These are phyloP conservation scores for Saccharomycopsis sp. DNA, from an alignment of 805 yeast genomes.

Conservation along the genomic window DNA sequence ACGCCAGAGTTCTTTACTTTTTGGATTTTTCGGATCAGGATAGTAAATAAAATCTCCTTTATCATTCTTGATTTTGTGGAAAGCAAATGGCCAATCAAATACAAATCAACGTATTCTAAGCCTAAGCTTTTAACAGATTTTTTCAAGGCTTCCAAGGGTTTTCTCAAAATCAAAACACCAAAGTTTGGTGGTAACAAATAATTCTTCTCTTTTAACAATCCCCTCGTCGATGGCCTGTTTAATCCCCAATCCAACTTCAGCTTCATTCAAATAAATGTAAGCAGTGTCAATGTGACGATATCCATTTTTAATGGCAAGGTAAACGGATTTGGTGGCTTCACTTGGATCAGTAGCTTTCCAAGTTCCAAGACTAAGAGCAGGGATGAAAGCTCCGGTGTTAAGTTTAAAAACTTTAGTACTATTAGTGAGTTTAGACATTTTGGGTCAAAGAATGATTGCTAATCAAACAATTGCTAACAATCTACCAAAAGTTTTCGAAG, in stretches of 20 bases:
- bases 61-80: conserved; percentile 40
- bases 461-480: too few species aligned
- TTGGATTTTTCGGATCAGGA: too few species aligned
- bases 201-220: conserved; percentile 37
- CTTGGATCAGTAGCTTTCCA: conserved; percentile 33
- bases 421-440: too few species aligned
- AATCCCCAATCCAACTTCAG: conserved; percentile 51
- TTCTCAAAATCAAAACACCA: too few species aligned
- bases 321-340: conserved; percentile 30
- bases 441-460: too few species aligned
- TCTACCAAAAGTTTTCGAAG: too few species aligned
- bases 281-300: conserved; percentile 74
- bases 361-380: conserved; percentile 48
- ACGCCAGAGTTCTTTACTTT: too few species aligned
- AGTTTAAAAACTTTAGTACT: too few species aligned
- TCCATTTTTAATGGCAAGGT: conserved; percentile 50
- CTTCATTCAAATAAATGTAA: conserved; percentile 50
- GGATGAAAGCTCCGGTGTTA: too few species aligned
- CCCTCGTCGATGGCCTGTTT: conserved; percentile 38
- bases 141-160: conserved; percentile 49
- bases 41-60: not conserved
- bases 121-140: conserved; percentile 58
- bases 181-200: conserved; percentile 58
- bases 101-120: conserved; percentile 72
- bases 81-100: conserved; percentile 82